Percentiles rank a stretch among this genome's conserved stretches.
phyloP scores from a whole-genome alignment of 805 yeast species.

The Saccharomycopsis javanensis region DNA sequence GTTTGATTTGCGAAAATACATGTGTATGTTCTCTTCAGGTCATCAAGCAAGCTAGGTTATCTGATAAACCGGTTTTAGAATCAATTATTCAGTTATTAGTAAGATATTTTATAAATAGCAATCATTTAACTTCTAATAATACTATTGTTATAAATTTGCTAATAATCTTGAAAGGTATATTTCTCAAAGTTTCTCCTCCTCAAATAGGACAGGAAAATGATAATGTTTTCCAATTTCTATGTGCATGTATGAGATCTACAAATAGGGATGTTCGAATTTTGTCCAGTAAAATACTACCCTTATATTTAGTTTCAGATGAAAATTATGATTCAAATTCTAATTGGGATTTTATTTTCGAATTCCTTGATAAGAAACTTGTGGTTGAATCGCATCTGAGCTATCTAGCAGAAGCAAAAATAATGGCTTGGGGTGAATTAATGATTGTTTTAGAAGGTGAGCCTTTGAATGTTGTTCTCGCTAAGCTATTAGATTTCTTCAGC shows the following conservation, averaged over 20 bases:
- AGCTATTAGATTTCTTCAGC: constrained; percentile 56
- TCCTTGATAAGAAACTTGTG: constrained; percentile 14
- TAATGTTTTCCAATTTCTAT: constrained; percentile 33
- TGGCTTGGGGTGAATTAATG: constrained; percentile 57
- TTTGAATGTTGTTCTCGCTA: constrained; percentile 54
- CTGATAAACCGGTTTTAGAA: background rate
- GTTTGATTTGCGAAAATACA: constrained; percentile 19
- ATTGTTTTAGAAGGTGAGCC: constrained; percentile 55
- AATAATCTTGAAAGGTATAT: constrained; percentile 37
- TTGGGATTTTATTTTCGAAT: constrained; percentile 8
- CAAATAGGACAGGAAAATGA: constrained; percentile 20
- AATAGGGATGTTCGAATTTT: constrained; percentile 49
- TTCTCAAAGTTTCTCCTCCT: constrained; percentile 46
- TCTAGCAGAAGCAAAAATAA: constrained; percentile 14
- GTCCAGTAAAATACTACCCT: constrained; percentile 44
- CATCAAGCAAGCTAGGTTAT: background rate
- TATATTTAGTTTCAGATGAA: constrained; percentile 35
- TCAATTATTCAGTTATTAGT: constrained; percentile 16
- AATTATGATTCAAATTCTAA: constrained; percentile 27
- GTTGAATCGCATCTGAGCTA: constrained; percentile 11
- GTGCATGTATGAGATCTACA: constrained; percentile 30
- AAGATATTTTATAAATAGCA: constrained; percentile 23
- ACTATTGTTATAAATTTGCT: constrained; percentile 36
- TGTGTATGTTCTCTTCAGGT: background rate
- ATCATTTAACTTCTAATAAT: constrained; percentile 22